Evolutionary conservation across 1,284 basidiomycete genomes (phyloP).

Genomic region (Tranzscheliella williamsii): DNA sequence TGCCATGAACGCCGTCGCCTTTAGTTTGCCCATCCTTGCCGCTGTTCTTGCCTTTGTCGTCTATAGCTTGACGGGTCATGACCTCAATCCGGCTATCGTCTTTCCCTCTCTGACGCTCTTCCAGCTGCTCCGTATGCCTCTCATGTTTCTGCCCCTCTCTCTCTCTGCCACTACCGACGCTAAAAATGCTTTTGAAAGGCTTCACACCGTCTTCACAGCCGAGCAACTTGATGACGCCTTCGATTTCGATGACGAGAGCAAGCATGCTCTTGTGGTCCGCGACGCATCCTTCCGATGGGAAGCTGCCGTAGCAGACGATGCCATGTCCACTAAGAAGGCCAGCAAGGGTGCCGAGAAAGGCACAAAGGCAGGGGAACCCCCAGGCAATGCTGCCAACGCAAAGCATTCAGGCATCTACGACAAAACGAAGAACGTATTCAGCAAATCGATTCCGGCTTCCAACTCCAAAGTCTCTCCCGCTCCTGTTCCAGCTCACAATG

Average conservation of each 20-base stretch:
- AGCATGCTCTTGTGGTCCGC: conserved; percentile 31
- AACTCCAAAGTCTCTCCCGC: conserved; percentile 17
- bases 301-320: conserved; percentile 33
- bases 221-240: conserved; percentile 70
- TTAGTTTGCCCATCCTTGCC: conserved; percentile 77
- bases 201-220: conserved; percentile 67
- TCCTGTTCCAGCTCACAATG: conserved; percentile 13
- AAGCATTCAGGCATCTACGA: conserved; percentile 12
- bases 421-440: conserved; percentile 26
- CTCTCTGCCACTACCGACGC: conserved; percentile 57
- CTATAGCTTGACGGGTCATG: conserved; percentile 73
- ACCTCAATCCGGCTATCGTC: conserved; percentile 68
- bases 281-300: conserved; percentile 49
- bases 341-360: background rate
- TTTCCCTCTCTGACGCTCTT: conserved; percentile 59
- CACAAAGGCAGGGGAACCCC: no score
- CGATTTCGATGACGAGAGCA: conserved; percentile 67
- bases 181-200: conserved; percentile 50
- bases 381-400: background rate
- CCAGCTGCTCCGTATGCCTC: conserved; percentile 70
- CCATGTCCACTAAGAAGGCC: conserved; percentile 9
- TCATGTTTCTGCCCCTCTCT: conserved; percentile 68
- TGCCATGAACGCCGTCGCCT: conserved; percentile 70
- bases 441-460: conserved; percentile 19
- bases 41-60: conserved; percentile 83